phyloP scores from a whole-genome alignment of 768 basidiomycete species.

The Psilocybe tampanensis region DNA sequence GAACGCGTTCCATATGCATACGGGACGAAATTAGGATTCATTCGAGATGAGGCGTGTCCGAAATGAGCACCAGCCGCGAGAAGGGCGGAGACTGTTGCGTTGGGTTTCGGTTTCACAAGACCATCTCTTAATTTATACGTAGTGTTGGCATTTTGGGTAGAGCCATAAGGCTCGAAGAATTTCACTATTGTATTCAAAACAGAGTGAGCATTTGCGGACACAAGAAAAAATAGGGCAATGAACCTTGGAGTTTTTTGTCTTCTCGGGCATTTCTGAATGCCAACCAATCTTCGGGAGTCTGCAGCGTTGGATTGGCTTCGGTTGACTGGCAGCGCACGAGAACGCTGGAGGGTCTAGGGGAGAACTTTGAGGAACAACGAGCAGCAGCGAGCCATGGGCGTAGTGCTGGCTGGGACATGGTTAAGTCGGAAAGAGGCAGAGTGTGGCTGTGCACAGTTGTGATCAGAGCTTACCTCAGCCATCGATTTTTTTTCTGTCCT shows the following conservation, averaged over 20 bases:
- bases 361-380: conserved; percentile 29
- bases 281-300: conserved; percentile 65
- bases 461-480: conserved; percentile 59
- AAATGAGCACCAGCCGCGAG: conserved; percentile 93
- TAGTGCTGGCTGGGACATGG: conserved; percentile 40
- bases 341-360: conserved; percentile 6
- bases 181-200: conserved; percentile 45
- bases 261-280: conserved; percentile 61
- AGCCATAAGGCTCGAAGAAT: conserved; percentile 72
- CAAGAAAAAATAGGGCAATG: conserved; percentile 9
- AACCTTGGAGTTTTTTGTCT: conserved; percentile 51
- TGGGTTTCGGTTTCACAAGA: conserved; percentile 65
- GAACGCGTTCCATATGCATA: conserved; percentile 93
- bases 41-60: conserved; percentile 81
- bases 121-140: conserved; percentile 74
- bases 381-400: conserved; percentile 40
- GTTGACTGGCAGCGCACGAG: conserved; percentile 30
- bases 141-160: conserved; percentile 67
- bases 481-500: conserved; percentile 50
- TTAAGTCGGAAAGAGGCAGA: conserved; percentile 19
- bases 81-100: conserved; percentile 85
- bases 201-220: conserved; percentile 22
- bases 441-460: conserved; percentile 48
- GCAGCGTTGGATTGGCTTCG: conserved; percentile 29
- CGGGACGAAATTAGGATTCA: conserved; percentile 89